Evolutionary conservation across 2,329 filamentous ascomycete genomes (phyloP), one percentile per base, ranked within the genome.

Genomic region (Penicillium glabrum): DNA sequence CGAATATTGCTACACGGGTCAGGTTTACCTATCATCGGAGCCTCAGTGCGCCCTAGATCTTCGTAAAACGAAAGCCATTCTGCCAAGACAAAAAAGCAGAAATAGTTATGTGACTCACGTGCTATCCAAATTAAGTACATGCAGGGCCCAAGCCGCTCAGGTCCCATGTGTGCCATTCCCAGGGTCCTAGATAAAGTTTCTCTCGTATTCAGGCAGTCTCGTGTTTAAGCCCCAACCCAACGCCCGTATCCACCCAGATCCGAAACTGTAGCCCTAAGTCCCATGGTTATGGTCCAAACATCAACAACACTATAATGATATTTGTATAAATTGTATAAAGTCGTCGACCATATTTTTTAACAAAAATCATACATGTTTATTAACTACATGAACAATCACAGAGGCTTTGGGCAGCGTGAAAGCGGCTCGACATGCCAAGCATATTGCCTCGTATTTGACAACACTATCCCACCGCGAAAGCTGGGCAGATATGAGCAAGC

Each of bases 401-500:
- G 2, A 26, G 1, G 6, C 24, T 29, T 16, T 19, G 11, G 7
- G 14, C 13, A 14, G 35, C 16, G 23, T 9, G 7, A 23, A 58
- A 47, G 55, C 53, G 60, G 53, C 60, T 62, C 47, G 56, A 61
- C 35, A 27, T 31, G 61, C 60, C 53, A 63, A 62, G 58, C 31
- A 41, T 16, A 48, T 47, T 41, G 48, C 29, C 60, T 62, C 61
- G 61, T 63, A 62, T 62, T 62, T 33, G n/a, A 51, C 35, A 46
- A 48, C 48, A 46, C 14, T 27, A 21, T 44, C 21, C 19, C 48
- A 21, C 29, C 37, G 51, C 43, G n/a, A 49, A 41, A 39, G 21
- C 19, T 33, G 23, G n/a, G 23, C 24, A 26, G 8, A 33, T 24
- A 8, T 19, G 16, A 46, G 24, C 26, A 14, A 37, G 13, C 13